Evolutionary conservation across 2,329 filamentous ascomycete species (phyloP).

Genomic region (Mycosphaerelloides madeirae): DNA sequence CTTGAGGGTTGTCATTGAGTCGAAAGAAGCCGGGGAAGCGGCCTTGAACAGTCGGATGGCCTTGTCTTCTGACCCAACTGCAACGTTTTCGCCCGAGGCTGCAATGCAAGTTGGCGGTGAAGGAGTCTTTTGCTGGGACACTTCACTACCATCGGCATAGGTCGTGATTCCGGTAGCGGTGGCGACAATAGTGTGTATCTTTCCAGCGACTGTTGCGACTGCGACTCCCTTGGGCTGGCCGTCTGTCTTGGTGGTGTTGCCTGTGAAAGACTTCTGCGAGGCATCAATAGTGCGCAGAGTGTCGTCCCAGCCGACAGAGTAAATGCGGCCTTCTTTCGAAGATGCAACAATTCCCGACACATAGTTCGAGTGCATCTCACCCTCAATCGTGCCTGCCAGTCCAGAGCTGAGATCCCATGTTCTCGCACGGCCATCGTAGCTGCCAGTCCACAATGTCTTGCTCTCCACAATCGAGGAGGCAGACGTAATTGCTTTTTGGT

Average conservation of each 20-base stretch:
- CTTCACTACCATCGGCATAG: conserved; percentile 51
- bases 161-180: conserved; percentile 56
- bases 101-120: conserved; percentile 64
- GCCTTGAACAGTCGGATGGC: conserved; percentile 69
- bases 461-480: conserved; percentile 54
- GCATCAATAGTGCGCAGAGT: conserved; percentile 75
- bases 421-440: conserved; percentile 82
- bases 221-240: conserved; percentile 76
- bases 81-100: conserved; percentile 62
- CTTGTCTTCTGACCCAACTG: conserved; percentile 71
- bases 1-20: conserved; percentile 52
- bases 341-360: conserved; percentile 67
- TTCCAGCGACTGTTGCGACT: conserved; percentile 53
- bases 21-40: conserved; percentile 50
- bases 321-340: conserved; percentile 52
- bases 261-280: conserved; percentile 69
- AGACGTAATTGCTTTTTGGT: conserved; percentile 86
- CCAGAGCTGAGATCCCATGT: conserved; percentile 76
- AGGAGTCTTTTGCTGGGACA: conserved; percentile 48
- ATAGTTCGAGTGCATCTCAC: conserved; percentile 79
- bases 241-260: conserved; percentile 60
- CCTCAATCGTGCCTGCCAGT: conserved; percentile 65
- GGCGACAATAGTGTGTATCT: conserved; percentile 46
- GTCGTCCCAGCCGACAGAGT: conserved; percentile 92
- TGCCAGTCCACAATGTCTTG: conserved; percentile 77